A percentile compares a stretch with the other conserved stretches of the same genome.
phyloP scores from a whole-genome alignment of 2,329 filamentous ascomycete genomes.

The Boeremia lycopersici region DNA sequence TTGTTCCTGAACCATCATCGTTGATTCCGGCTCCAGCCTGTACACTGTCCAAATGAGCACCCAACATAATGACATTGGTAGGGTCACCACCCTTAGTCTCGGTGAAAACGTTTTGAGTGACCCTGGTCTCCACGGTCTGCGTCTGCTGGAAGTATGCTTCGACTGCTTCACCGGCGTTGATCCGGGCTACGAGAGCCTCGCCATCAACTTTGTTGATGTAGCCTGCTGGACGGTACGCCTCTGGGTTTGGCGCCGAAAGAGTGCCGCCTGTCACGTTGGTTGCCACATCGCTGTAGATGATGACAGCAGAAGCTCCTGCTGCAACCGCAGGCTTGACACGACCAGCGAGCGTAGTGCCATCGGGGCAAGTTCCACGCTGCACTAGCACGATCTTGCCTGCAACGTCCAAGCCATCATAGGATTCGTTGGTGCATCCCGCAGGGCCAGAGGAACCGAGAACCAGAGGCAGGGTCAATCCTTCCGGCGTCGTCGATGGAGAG shows the following conservation, averaged over 20 bases:
- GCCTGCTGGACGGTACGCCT: constrained; percentile 46
- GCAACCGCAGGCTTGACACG: constrained; percentile 49
- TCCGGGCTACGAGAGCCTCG: constrained; percentile 46
- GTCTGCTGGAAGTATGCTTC: constrained; percentile 53
- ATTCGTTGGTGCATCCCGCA: constrained; percentile 49
- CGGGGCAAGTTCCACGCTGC: constrained; percentile 50
- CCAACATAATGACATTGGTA: constrained; percentile 49
- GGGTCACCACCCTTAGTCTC: constrained; percentile 49
- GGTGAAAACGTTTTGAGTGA: constrained; percentile 54
- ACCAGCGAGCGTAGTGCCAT: constrained; percentile 50
- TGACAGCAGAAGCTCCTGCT: constrained; percentile 50
- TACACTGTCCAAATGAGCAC: constrained; percentile 50
- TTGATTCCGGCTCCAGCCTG: constrained; percentile 53
- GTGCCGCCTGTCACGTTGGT: constrained; percentile 50
- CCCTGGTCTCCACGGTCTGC: constrained; percentile 55
- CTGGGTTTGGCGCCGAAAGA: constrained; percentile 46
- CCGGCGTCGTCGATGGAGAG: constrained; percentile 55
- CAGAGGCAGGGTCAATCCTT: constrained; percentile 52
- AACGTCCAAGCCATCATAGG: constrained; percentile 49
- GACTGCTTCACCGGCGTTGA: constrained; percentile 50
- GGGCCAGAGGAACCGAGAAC: constrained; percentile 50
- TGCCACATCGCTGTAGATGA: constrained; percentile 50
- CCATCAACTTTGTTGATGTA: constrained; percentile 55
- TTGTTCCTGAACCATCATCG: constrained; percentile 50
- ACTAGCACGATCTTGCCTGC: constrained; percentile 51